These are phyloP conservation scores for Scortechinia acanthostroma DNA, from an alignment of 2,329 filamentous ascomycete species.

Conservation along the genomic window DNA sequence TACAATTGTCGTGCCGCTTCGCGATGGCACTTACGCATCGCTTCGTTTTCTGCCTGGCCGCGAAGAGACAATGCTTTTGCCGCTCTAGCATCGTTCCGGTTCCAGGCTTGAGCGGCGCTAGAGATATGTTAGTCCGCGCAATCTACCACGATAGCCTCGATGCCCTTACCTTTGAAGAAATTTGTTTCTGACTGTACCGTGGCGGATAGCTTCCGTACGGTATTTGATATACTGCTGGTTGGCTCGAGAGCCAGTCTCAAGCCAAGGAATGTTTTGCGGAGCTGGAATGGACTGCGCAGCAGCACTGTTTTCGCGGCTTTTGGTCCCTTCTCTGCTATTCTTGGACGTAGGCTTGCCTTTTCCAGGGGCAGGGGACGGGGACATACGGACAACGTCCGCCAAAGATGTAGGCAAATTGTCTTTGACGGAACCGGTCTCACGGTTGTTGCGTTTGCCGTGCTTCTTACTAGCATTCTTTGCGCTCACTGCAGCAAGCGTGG, in stretches of 20 bases:
- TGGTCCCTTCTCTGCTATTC: not conserved
- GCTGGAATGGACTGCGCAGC: conserved; percentile 35
- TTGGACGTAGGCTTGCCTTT: not conserved
- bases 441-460: conserved; percentile 39
- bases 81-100: conserved; percentile 61
- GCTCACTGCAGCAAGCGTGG: conserved; percentile 43
- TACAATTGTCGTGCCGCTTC: conserved; percentile 64
- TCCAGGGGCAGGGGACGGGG: conserved; percentile 45
- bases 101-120: conserved; percentile 66
- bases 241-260: conserved; percentile 55
- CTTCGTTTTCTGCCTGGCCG: conserved; percentile 62
- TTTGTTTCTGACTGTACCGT: conserved; percentile 1
- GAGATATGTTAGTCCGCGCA: conserved; percentile 60
- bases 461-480: conserved; percentile 43
- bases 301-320: not conserved
- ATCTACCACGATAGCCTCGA: conserved; percentile 58
- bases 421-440: conserved; percentile 35
- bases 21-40: conserved; percentile 64
- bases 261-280: conserved; percentile 62
- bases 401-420: conserved; percentile 40
- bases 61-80: conserved; percentile 61
- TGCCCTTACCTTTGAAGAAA: conserved; percentile 33
- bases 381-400: conserved; percentile 62
- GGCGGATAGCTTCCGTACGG: conserved; percentile 17
- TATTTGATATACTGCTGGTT: conserved; percentile 64